A percentile compares a stretch with the other conserved stretches of the same genome.
Evolutionary conservation across 495 filamentous ascomycete genomes (phyloP).

Genomic region (Hypomontagnella monticulosa): DNA sequence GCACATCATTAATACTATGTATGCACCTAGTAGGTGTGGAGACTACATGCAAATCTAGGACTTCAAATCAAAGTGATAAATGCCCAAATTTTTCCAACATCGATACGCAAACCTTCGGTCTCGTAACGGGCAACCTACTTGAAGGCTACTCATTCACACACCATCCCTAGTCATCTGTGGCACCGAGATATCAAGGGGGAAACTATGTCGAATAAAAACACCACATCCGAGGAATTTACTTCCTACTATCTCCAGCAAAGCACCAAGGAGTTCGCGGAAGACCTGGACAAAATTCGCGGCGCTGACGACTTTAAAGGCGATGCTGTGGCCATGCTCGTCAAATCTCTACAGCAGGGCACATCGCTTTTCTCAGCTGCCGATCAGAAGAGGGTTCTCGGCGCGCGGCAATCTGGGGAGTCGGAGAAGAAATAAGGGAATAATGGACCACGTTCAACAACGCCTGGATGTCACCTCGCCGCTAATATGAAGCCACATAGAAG

Average conservation of each 20-base stretch:
- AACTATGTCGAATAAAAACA: constrained; percentile 39
- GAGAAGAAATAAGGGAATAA: constrained; percentile 7
- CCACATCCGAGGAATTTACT: constrained; percentile 59
- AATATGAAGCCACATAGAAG: no score
- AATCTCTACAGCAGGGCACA: constrained; percentile 71
- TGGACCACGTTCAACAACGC: no score
- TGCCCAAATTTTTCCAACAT: no score
- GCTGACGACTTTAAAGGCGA: constrained; percentile 74
- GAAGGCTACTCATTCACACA: no score
- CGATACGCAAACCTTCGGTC: no score
- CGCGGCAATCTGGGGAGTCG: constrained; percentile 12
- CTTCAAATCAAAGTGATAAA: no score
- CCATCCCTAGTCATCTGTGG: neutral
- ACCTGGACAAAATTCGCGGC: constrained; percentile 70
- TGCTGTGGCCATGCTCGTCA: constrained; percentile 68
- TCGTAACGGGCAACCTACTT: no score
- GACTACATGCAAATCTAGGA: no score
- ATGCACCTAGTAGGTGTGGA: no score
- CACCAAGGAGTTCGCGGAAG: constrained; percentile 74
- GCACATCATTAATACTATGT: no score
- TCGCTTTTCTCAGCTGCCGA: constrained; percentile 57
- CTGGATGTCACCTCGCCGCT: no score
- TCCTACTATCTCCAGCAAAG: constrained; percentile 71
- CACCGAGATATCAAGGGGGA: neutral
- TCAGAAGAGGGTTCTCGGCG: constrained; percentile 50